Conservation (phyloP, 257 asterid species). For the Buddleja alternifolia region DNA sequence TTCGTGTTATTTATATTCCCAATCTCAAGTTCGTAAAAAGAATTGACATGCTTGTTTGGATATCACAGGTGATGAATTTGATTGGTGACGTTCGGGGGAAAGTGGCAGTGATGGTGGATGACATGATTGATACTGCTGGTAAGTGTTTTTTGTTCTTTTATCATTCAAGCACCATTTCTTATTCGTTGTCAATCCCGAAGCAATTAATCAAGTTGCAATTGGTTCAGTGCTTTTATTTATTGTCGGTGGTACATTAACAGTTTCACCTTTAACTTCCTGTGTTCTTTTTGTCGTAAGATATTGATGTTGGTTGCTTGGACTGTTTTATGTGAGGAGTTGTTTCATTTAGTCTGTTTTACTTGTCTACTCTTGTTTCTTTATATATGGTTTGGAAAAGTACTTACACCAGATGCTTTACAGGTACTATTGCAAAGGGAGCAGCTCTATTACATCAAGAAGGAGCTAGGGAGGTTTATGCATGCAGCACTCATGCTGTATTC, state of each 20-base stretch:
- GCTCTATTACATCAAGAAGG: conserved; percentile 93
- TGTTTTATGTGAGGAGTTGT: not conserved
- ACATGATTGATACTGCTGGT: conserved; percentile 98
- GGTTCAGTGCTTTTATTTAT: not conserved
- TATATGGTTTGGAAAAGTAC: conserved; percentile 18
- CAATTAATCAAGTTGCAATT: not conserved
- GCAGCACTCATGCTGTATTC: conserved; percentile 95
- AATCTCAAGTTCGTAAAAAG: not conserved
- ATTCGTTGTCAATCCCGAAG: conserved; percentile 11
- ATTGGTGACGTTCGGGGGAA: conserved; percentile 88
- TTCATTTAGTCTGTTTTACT: not conserved
- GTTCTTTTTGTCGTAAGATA: not conserved
- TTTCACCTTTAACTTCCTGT: conserved; percentile 3
- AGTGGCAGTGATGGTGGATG: conserved; percentile 96
- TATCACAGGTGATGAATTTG: conserved; percentile 84
- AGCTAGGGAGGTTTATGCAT: conserved; percentile 96
- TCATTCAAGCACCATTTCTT: conserved; percentile 11
- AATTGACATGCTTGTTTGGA: conserved; percentile 24
- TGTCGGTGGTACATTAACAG: not conserved
- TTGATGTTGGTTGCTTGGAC: not conserved
- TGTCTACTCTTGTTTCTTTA: conserved; percentile 17
- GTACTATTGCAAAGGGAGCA: conserved; percentile 95
- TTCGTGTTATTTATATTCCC: not conserved
- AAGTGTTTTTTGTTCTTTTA: conserved; percentile 21
- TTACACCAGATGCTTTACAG: conserved; percentile 45